Percentiles rank a stretch among this genome's conserved stretches.
Evolutionary conservation across 2,329 filamentous ascomycete species (phyloP).

Genomic region (Ramularia collo-cygni): DNA sequence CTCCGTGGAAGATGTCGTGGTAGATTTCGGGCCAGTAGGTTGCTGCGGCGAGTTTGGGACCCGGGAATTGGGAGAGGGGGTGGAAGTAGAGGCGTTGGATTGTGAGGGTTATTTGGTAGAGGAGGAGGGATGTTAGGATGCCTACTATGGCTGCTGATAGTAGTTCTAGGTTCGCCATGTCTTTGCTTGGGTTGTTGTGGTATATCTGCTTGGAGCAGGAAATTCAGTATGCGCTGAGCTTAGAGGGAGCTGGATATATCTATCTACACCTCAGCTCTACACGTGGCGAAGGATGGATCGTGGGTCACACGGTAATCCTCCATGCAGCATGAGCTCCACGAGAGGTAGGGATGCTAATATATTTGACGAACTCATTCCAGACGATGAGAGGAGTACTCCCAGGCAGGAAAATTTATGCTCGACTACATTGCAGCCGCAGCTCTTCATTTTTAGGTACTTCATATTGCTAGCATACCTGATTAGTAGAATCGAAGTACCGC

Average conservation of each 20-base stretch:
- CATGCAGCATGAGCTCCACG: too few species aligned
- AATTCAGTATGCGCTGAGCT: too few species aligned
- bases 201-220: too few species aligned
- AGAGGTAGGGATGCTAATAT: too few species aligned
- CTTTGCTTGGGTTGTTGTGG: neutral
- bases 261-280: neutral
- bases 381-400: too few species aligned
- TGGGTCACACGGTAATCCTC: neutral
- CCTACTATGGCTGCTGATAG: neutral
- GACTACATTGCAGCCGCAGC: too few species aligned
- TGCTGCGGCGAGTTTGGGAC: conserved; percentile 31
- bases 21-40: conserved; percentile 33
- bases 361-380: too few species aligned
- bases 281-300: neutral
- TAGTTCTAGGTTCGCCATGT: neutral
- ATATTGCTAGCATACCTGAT: too few species aligned
- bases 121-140: conserved; percentile 1
- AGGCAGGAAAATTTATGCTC: too few species aligned
- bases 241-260: neutral
- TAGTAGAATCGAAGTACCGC: too few species aligned
- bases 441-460: too few species aligned
- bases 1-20: conserved; percentile 24
- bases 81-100: conserved; percentile 27
- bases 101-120: conserved; percentile 4
- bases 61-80: conserved; percentile 31